Evolutionary conservation across 768 basidiomycete genomes (phyloP).

Genomic region (Mrakia gelida): DNA sequence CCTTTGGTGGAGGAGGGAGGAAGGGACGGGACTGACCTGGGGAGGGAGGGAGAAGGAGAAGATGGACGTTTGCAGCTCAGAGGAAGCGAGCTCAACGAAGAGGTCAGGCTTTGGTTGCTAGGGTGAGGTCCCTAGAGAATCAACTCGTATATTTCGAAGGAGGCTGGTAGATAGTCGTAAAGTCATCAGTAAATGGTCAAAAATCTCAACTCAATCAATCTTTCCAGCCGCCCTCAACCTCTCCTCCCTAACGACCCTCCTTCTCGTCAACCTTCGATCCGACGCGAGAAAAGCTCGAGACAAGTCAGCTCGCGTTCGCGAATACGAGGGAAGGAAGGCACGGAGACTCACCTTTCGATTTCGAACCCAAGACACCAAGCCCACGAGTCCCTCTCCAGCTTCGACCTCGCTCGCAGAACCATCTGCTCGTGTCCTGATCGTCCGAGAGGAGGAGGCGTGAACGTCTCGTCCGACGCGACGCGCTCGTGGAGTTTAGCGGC

Average conservation of each 20-base stretch:
- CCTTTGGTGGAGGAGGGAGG: neutral
- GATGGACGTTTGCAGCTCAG: neutral
- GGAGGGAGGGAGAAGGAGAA: neutral
- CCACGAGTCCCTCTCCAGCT: constrained; percentile 88
- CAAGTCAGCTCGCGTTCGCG: no score
- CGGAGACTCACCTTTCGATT: constrained; percentile 55
- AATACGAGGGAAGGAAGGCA: no score
- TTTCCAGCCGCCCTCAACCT: neutral
- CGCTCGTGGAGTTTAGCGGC: constrained; percentile 20
- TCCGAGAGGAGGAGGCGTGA: constrained; percentile 54
- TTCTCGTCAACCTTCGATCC: neutral
- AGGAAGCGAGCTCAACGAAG: neutral
- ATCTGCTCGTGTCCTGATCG: constrained; percentile 54
- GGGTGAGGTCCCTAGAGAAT: neutral
- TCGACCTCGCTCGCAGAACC: constrained; percentile 70
- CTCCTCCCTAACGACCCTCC: constrained; percentile 19
- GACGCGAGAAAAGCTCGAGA: no score
- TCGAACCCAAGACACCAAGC: constrained; percentile 88
- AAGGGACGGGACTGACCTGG: neutral
- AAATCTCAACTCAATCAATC: neutral
- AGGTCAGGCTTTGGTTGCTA: neutral
- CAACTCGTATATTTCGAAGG: no score
- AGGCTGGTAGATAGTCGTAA: no score
- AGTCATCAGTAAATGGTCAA: no score
- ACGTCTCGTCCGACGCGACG: constrained; percentile 22